Base-by-base conservation (phyloP, 108 stramenopile genomes). In the Chaetoceros tenuissimus region DNA sequence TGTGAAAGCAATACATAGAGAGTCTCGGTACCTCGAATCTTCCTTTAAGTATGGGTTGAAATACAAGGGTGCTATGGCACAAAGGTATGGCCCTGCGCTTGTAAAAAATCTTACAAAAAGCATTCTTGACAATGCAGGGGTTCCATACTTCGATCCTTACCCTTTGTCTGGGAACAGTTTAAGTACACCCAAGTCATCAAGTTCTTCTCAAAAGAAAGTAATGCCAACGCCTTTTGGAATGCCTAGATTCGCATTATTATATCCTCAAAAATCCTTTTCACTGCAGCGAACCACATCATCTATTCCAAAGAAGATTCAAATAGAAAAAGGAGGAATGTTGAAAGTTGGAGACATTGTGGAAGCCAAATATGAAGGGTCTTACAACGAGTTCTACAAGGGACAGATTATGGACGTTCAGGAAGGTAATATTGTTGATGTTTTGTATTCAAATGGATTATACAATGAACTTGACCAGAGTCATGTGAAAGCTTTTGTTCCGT, bases 341-440 rank as follows among this genome's bases (percentile, higher is more conserved):
- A 44, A 48, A 17, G 31, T 45, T 19, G 69, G 69, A 20, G 69
- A 70, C 34, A 27, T 59, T 43, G 62, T 64, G 0, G 69, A 64
- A 47, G 62, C 55, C 1, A 1, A 59, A 26, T 59, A 59, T 1
- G n/a, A 25, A 26, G 27, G 28, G 20, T 20, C 2, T 24, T 20
- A 46, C 17, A 30, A 20, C 26, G n/a, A 67, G n/a, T 57, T 31
- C 22, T 66, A 59, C 49, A 59, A 31, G 49, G 65, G 51, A 1
- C 8, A 16, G 2, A 44, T 66, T 45, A 29, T 24, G 20, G 25
- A 25, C 23, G 50, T 53, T 3, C 25, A 30, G 44, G 48, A 47
- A n/a, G 45, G 53, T 23, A 43, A 25, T 17, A 28, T 5, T 16
- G 45, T 31, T 25, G 28, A 64, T 31, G 49, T 64, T 1, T 3